phyloP scores from a whole-genome alignment of 768 basidiomycete genomes.

The Suillus clintonianus region DNA sequence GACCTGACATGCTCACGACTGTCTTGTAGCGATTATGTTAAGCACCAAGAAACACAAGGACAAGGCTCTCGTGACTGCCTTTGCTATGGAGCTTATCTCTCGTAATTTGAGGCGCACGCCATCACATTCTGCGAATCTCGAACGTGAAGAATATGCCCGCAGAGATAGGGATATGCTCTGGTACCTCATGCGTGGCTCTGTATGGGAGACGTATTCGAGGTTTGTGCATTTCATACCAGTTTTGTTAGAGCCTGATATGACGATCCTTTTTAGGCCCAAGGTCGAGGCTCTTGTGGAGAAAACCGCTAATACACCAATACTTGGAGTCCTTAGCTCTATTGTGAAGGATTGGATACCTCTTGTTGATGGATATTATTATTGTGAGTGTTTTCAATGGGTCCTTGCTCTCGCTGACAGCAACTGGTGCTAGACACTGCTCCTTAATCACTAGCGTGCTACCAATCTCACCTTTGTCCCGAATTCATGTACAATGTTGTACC shows the following conservation, averaged over 20 bases:
- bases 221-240: conserved; percentile 5
- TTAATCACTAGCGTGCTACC: conserved; percentile 24
- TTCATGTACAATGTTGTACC: background rate
- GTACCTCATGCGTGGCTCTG: conserved; percentile 83
- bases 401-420: conserved; percentile 5
- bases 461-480: background rate
- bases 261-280: conserved; percentile 61
- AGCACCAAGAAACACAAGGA: conserved; percentile 34
- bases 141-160: conserved; percentile 77
- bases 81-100: conserved; percentile 73
- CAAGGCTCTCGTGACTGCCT: conserved; percentile 62
- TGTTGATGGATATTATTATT: conserved; percentile 91
- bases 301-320: conserved; percentile 56
- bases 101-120: conserved; percentile 73
- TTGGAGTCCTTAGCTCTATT: conserved; percentile 70
- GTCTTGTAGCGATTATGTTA: conserved; percentile 23
- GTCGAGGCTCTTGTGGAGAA: conserved; percentile 61
- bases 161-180: conserved; percentile 81
- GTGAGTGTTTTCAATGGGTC: conserved; percentile 43
- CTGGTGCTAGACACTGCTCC: conserved; percentile 43
- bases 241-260: background rate
- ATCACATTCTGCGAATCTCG: conserved; percentile 59
- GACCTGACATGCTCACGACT: conserved; percentile 4
- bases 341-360: conserved; percentile 86
- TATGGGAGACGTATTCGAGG: conserved; percentile 68